These are phyloP conservation scores for Deakozyma indianensis DNA, from an alignment of 805 yeast genomes.

Conservation along the genomic window DNA sequence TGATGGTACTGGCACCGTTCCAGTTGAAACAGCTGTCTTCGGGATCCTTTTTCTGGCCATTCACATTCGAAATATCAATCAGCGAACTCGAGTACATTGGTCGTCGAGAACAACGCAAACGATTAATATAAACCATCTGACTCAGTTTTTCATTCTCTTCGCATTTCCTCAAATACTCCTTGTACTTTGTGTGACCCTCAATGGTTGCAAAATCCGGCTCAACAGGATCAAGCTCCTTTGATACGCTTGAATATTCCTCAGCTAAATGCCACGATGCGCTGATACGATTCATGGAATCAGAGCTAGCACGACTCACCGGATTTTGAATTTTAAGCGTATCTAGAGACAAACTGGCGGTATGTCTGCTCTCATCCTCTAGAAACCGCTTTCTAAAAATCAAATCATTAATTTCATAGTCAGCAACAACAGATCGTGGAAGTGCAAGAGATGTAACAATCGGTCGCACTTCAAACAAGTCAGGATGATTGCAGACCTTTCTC, in stretches of 20 bases:
- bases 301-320: not conserved
- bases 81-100: conserved; percentile 49
- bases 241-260: not conserved
- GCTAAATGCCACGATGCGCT: conserved; percentile 1
- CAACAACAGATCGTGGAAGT: conserved; percentile 46
- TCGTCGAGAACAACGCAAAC: conserved; percentile 39
- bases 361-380: conserved; percentile 15
- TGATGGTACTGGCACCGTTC: conserved; percentile 2
- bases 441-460: conserved; percentile 88
- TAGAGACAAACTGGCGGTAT: conserved; percentile 1
- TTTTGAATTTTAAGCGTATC: not conserved
- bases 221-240: conserved; percentile 17
- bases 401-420: conserved; percentile 31
- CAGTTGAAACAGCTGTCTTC: conserved; percentile 10
- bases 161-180: conserved; percentile 37
- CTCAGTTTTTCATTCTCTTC: conserved; percentile 35
- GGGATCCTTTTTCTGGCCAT: conserved; percentile 10
- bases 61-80: conserved; percentile 25
- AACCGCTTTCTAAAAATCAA: conserved; percentile 24
- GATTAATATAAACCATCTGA: conserved; percentile 39
- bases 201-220: conserved; percentile 17
- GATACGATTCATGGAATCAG: conserved; percentile 20
- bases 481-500: conserved; percentile 92
- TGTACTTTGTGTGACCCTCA: conserved; percentile 43
- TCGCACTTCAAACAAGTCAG: conserved; percentile 89